A percentile compares a stretch with the other conserved stretches of the same genome.
These are phyloP conservation scores for Saturnispora galanensis DNA, from an alignment of 805 yeast species.

Conservation along the genomic window DNA sequence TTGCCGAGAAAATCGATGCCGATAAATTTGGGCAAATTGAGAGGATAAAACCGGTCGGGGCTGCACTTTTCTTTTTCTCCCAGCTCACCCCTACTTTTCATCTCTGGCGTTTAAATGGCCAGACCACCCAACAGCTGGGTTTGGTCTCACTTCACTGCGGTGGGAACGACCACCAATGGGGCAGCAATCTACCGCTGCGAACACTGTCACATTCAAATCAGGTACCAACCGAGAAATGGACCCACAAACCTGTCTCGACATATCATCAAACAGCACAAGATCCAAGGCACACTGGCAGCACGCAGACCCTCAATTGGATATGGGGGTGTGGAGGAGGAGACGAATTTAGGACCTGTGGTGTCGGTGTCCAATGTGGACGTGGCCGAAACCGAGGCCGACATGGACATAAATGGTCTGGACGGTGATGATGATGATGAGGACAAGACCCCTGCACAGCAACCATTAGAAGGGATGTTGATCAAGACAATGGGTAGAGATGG, in stretches of 20 bases:
- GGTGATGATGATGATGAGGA: not conserved
- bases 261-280: slow-evolving; percentile 21
- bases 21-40: too few species aligned
- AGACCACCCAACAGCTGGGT: slow-evolving; percentile 30
- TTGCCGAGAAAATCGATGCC: too few species aligned
- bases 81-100: not conserved
- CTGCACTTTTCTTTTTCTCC: slow-evolving; percentile 7
- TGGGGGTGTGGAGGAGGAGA: too few species aligned
- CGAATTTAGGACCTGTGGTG: too few species aligned
- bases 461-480: not conserved
- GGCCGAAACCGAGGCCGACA: too few species aligned
- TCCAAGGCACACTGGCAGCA: slow-evolving; percentile 11
- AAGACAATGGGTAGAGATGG: not conserved
- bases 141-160: slow-evolving; percentile 25
- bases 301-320: slow-evolving; percentile 20
- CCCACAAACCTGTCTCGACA: slow-evolving; percentile 29
- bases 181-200: slow-evolving; percentile 15
- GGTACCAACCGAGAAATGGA: slow-evolving; percentile 27
- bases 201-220: slow-evolving; percentile 21
- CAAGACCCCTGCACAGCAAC: not conserved
- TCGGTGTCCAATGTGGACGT: too few species aligned
- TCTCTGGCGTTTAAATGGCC: slow-evolving; percentile 18
- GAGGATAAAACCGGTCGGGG: slow-evolving; percentile 7
- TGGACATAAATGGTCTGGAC: too few species aligned
- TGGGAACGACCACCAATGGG: slow-evolving; percentile 11